Evolutionary conservation across 495 filamentous ascomycete species (phyloP), one percentile per base, ranked within the genome.

Genomic region (Penicillium canariense): DNA sequence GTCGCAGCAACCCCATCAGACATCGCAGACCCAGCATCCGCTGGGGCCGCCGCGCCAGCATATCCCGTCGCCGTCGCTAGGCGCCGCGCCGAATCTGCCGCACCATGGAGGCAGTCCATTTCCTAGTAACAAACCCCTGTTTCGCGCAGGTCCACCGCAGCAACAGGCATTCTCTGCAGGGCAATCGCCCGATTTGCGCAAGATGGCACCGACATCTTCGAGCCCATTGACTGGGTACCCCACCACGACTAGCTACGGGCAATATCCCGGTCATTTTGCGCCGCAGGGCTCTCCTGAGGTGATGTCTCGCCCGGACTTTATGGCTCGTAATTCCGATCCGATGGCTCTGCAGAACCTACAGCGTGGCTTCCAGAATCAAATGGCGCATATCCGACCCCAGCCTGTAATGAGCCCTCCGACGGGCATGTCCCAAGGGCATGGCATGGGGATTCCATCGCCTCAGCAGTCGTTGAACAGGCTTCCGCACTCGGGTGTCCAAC

Each of bases 141-240:
- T 66, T 20, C 68, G 67, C 3, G 54, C 48, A 26, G 68, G 63
- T 26, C 51, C 67, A n/a, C 68, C 71, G 48, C 59, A 69, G 14
- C 70, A 72, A 50, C 59, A 69, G 22, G 66, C 61, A 20, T 61
- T 69, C 23, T 43, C 62, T 5, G 39, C 66, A 1, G 43, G 61
- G 23, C 65, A 71, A 45, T 73, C 70, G 5, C 72, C 72, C 8
- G 71, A 73, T 56, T 46, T 70, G 48, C 70, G 70, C 56, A 72
- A 72, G 46, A 72, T 73, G 70, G 66, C 72, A 3, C 67, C 69
- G 20, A 61, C 67, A 4, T 61, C 68, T 0, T 65, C 69, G 2
- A 65, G 66, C n/a, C 64, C 72, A 10, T 48, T 73, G 11, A 60
- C 69, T 32, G 70, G 71, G 8, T 65, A 73, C 34, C 60, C 71